Conservation (phyloP, 371 early-diverging fungal genomes). For the Mucor saturninus region DNA sequence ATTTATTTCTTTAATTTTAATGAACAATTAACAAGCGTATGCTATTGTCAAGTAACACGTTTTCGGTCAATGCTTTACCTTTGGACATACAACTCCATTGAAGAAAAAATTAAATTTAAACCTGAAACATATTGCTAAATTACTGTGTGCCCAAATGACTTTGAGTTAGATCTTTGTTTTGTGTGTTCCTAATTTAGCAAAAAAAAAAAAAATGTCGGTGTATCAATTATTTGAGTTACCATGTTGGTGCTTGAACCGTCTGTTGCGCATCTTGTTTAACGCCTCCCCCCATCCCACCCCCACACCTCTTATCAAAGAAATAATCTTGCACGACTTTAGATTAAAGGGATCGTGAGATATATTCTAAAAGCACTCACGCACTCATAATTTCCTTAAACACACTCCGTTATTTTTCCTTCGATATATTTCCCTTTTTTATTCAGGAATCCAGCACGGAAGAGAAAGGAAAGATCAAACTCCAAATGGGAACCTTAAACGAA, state of each 20-base stretch:
- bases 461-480: no score
- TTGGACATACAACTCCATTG: no score
- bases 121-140: not conserved
- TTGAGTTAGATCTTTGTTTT: constrained; percentile 1
- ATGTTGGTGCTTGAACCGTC: not conserved
- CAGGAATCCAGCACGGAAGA: no score
- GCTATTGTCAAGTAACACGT: not conserved
- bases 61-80: no score
- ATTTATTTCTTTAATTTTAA: not conserved
- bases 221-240: not conserved
- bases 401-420: no score
- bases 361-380: not conserved
- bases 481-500: no score
- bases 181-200: constrained; percentile 8
- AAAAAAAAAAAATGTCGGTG: not conserved
- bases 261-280: not conserved
- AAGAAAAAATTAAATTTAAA: no score
- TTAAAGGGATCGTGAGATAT: constrained; percentile 3
- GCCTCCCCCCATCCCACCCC: not conserved
- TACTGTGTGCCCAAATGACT: no score
- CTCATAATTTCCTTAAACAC: not conserved
- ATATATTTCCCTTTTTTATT: no score
- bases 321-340: not conserved
- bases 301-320: not conserved
- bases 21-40: not conserved